A percentile compares a stretch with the other conserved stretches of the same genome.
Conservation (phyloP, 495 filamentous ascomycete genomes). For the Trichoderma erinaceum region DNA sequence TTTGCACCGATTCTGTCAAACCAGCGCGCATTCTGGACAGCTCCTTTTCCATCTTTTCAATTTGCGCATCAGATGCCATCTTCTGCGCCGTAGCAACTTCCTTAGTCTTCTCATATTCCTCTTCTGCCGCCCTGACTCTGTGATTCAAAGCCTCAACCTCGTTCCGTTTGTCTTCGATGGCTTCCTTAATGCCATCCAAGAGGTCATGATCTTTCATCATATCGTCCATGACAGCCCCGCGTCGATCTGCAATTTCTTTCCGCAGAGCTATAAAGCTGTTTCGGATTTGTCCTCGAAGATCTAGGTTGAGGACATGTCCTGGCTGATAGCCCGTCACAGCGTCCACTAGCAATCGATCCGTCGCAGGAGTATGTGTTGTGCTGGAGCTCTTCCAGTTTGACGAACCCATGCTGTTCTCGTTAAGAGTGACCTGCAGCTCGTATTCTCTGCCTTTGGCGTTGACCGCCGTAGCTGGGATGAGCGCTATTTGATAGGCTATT, state of each 20-base stretch:
- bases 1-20: conserved; percentile 79
- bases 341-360: conserved; percentile 69
- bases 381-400: conserved; percentile 58
- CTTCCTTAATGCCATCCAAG: conserved; percentile 86
- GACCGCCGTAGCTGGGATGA: conserved; percentile 74
- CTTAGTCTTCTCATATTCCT: conserved; percentile 90
- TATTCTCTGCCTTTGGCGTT: conserved; percentile 81
- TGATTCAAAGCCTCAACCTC: conserved; percentile 93
- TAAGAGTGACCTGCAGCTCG: conserved; percentile 66
- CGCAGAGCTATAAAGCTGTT: conserved; percentile 67
- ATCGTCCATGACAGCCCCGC: conserved; percentile 72
- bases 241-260: conserved; percentile 81
- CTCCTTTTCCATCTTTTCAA: conserved; percentile 98
- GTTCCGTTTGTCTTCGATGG: conserved; percentile 84
- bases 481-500: conserved; percentile 82
- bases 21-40: conserved; percentile 82
- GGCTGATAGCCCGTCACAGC: conserved; percentile 81
- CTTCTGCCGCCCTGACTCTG: conserved; percentile 72
- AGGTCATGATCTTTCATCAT: conserved; percentile 89
- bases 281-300: conserved; percentile 76
- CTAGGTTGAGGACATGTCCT: conserved; percentile 75
- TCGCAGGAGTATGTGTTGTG: conserved; percentile 27
- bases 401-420: conserved; percentile 61
- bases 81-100: conserved; percentile 84
- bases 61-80: conserved; percentile 79